Base-by-base conservation (phyloP, 1,139 yeast genomes). In the Wickerhamiella infanticola region DNA sequence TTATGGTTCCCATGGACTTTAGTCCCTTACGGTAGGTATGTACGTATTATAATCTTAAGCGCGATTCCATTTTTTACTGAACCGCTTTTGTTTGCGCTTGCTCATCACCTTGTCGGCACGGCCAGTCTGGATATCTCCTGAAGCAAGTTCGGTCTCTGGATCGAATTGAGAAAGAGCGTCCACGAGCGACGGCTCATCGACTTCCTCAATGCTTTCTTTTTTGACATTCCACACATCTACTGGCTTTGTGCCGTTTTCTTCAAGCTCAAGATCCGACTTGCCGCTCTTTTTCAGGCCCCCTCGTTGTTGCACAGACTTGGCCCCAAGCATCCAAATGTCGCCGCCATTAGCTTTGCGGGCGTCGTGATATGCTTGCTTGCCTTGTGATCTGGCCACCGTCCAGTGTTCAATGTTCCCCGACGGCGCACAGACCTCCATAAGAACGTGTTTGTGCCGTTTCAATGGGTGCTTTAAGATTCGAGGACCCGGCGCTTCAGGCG, bases 301-400 rank as follows among this genome's bases (percentile, higher is more conserved):
- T 1, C 56, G 49, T 3, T 37, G 43, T 25, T 47, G 51, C 41
- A 71, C 76, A 6, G 79, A 72, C 64, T 88, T 88, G 41, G 80
- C 81, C 27, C 77, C 90, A 46, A 84, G 66, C 0, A 81, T 80
- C 97, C 97, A 90, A 47, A 81, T 64, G 59, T 90, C 99, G n/a
- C 96, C 95, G 57, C 77, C 74, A 37, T 64, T 66, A 0, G 84
- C 75, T 60, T 90, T 88, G 49, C 97, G 72, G 0, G 95, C 95
- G 65, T 90, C 97, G 55, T 84, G 94, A 57, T 85, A 90, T 1
- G 70, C 76, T 53, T 78, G 81, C 54, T 77, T 77, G 9, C 84
- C 83, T 48, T 75, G 71, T 25, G 94, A 79, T 59, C 80, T 82
- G 1, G 97, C 82, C 3, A 90, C 73, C 26, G 79, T 81, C 95